phyloP scores from a whole-genome alignment of 345 rosid genomes.

The Adansonia digitata region DNA sequence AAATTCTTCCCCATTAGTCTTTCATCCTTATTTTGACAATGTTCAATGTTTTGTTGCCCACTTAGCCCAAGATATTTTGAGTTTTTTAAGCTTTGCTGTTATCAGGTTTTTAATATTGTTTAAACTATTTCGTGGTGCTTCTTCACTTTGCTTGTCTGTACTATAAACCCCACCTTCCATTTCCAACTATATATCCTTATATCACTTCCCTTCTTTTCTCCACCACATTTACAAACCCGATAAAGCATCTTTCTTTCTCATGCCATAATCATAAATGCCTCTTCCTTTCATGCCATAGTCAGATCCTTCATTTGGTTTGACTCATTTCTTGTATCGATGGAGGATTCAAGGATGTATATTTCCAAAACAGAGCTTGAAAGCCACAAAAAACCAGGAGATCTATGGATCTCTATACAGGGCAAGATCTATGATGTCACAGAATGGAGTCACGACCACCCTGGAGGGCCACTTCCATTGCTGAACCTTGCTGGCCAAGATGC shows the following conservation, averaged over 20 bases:
- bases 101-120: not conserved
- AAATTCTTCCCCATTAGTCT: not conserved
- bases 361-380: conserved; percentile 29
- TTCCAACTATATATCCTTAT: not conserved
- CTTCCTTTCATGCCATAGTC: not conserved
- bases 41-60: not conserved
- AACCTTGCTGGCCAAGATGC: conserved; percentile 50
- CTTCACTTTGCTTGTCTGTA: not conserved
- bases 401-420: conserved; percentile 54
- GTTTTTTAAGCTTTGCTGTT: too few relatives aligned
- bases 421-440: conserved; percentile 47
- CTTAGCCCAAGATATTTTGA: not conserved
- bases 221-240: not conserved
- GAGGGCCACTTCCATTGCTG: conserved; percentile 36
- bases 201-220: not conserved
- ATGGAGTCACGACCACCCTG: conserved; percentile 46
- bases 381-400: conserved; percentile 43
- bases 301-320: not conserved
- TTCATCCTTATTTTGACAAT: not conserved
- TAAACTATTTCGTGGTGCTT: not conserved
- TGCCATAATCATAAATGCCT: not conserved
- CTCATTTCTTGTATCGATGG: conserved; percentile 26
- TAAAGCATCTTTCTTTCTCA: not conserved
- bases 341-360: conserved; percentile 29
- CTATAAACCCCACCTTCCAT: not conserved